Evolutionary conservation across 805 yeast genomes (phyloP).

Genomic region (Ogataea allantospora): DNA sequence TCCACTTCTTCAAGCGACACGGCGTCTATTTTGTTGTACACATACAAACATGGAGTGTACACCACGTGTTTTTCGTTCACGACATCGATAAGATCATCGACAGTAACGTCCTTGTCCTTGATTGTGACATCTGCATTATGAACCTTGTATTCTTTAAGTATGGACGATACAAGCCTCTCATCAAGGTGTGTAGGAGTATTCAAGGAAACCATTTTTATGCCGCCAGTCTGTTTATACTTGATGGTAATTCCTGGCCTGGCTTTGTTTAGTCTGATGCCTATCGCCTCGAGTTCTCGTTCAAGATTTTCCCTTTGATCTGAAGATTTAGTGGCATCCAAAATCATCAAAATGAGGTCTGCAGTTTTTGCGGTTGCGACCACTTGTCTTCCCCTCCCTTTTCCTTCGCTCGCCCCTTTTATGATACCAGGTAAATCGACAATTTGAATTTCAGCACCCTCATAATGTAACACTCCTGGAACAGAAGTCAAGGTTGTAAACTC

Average conservation of each 20-base stretch:
- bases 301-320: slow-evolving; percentile 83
- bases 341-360: slow-evolving; percentile 89
- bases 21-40: slow-evolving; percentile 92
- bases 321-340: slow-evolving; percentile 92
- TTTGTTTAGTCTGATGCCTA: slow-evolving; percentile 88
- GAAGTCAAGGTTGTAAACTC: slow-evolving; percentile 96
- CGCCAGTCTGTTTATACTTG: slow-evolving; percentile 84
- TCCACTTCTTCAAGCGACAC: slow-evolving; percentile 94
- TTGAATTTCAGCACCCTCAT: slow-evolving; percentile 96
- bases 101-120: slow-evolving; percentile 83
- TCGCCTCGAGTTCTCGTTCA: slow-evolving; percentile 87
- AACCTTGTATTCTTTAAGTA: slow-evolving; percentile 81
- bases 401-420: slow-evolving; percentile 93
- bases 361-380: slow-evolving; percentile 96
- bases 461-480: slow-evolving; percentile 92
- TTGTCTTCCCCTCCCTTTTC: slow-evolving; percentile 96
- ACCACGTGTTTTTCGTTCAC: slow-evolving; percentile 85
- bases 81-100: slow-evolving; percentile 91
- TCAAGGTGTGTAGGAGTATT: slow-evolving; percentile 80
- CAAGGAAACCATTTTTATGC: slow-evolving; percentile 78
- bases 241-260: slow-evolving; percentile 75
- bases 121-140: slow-evolving; percentile 93
- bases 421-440: slow-evolving; percentile 98
- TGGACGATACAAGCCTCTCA: slow-evolving; percentile 73
- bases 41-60: slow-evolving; percentile 88